A percentile compares a stretch with the other conserved stretches of the same genome.
These are phyloP conservation scores for Pseudotsuga menziesii DNA, from an alignment of 75 land plant species.

Conservation along the genomic window DNA sequence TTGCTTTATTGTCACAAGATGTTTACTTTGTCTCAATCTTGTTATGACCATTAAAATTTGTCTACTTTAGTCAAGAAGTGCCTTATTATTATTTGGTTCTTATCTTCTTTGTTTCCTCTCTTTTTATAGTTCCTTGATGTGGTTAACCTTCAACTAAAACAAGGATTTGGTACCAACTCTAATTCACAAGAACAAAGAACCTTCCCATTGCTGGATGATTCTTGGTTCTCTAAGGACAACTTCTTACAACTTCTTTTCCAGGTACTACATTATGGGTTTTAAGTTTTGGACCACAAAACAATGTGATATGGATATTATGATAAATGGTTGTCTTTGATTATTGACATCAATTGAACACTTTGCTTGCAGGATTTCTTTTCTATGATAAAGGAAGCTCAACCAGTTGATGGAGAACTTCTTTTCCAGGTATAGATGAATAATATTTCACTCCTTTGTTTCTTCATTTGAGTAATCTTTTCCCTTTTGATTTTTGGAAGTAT, in stretches of 20 bases:
- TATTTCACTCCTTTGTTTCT: not conserved
- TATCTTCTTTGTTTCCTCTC: not conserved
- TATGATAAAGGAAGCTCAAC: constrained; percentile 10
- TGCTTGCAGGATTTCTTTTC: constrained; percentile 6
- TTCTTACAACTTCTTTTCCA: constrained; percentile 12
- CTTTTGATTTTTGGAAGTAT: too few relatives aligned
- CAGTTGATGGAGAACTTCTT: constrained; percentile 10
- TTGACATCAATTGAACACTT: not conserved
- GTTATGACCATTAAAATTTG: not conserved
- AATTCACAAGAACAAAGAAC: not conserved
- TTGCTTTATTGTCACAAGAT: not conserved
- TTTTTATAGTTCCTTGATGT: constrained; percentile 8
- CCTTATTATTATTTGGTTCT: not conserved
- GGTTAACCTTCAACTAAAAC: constrained; percentile 5
- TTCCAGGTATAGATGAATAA: not conserved
- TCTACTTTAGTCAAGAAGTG: not conserved
- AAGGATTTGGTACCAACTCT: not conserved
- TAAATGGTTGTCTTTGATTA: not conserved
- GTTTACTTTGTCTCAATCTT: not conserved
- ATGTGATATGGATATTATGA: not conserved
- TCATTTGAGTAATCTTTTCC: too few relatives aligned
- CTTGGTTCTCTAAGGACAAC: constrained; percentile 11
- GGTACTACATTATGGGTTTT: not conserved
- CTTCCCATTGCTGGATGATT: constrained; percentile 6
- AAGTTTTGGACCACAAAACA: not conserved